A percentile compares a stretch with the other conserved stretches of the same genome.
Evolutionary conservation across 2,329 filamentous ascomycete species (phyloP).

Genomic region (Scopulariopsis brevicaulis): DNA sequence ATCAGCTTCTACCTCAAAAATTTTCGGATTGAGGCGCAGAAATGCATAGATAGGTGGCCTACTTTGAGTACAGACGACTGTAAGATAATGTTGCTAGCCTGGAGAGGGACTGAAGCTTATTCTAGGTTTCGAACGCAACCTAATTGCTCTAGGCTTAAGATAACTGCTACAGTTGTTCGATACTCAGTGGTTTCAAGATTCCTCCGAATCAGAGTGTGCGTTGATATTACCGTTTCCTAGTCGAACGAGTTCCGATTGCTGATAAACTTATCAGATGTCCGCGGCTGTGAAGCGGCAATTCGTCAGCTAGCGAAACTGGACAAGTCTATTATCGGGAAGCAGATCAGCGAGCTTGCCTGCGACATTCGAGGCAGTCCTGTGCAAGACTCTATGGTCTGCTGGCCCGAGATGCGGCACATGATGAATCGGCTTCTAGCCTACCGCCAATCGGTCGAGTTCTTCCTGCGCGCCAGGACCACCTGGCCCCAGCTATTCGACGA

Average conservation of each 20-base stretch:
- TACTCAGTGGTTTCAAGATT: neutral
- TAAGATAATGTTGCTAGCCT: neutral
- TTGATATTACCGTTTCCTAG: neutral
- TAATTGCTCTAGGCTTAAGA: neutral
- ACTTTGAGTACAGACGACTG: neutral
- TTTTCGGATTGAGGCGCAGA: slow-evolving; percentile 3
- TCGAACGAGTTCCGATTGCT: neutral
- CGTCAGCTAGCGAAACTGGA: neutral
- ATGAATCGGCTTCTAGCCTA: slow-evolving; percentile 14
- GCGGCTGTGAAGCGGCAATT: neutral
- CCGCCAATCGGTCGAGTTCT: slow-evolving; percentile 6
- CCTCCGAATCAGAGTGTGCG: neutral
- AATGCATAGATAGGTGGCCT: slow-evolving; percentile 10
- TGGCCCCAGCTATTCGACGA: slow-evolving; percentile 20
- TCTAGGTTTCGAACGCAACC: neutral
- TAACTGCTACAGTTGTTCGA: neutral
- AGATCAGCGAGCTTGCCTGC: neutral
- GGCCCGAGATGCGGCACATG: slow-evolving; percentile 17
- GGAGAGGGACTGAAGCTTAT: neutral
- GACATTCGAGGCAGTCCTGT: neutral
- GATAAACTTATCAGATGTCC: neutral
- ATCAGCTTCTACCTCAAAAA: slow-evolving; percentile 9
- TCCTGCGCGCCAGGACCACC: slow-evolving; percentile 10
- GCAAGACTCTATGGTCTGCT: slow-evolving; percentile 9
- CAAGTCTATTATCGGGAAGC: neutral